These are phyloP conservation scores for Liriodendron chinense DNA, from an alignment of 164 flowering plant genomes.

Conservation along the genomic window DNA sequence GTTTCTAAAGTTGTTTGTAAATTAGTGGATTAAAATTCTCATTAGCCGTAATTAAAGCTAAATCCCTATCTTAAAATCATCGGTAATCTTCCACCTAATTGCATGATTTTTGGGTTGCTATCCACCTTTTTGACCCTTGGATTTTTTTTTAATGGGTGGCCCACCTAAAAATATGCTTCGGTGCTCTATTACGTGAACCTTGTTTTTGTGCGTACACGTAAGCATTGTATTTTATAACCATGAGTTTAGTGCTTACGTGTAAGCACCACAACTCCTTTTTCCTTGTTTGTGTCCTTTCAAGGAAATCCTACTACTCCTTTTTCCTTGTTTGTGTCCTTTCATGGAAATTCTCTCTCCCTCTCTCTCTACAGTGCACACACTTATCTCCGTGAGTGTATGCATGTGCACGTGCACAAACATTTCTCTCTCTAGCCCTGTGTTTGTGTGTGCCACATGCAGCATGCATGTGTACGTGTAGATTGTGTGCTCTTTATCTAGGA, in stretches of 20 bases:
- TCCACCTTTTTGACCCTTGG: constrained; percentile 7
- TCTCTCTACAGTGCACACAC: background rate
- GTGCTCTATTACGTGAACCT: constrained; percentile 2
- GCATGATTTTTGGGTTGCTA: constrained; percentile 11
- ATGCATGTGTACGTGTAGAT: background rate
- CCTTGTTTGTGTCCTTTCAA: background rate
- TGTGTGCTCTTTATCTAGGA: background rate
- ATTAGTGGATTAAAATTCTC: background rate
- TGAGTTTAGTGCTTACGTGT: constrained; percentile 6
- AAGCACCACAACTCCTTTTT: constrained; percentile 1
- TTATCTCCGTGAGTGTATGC: background rate
- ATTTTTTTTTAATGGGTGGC: background rate
- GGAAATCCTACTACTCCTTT: background rate
- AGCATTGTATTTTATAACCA: constrained; percentile 1
- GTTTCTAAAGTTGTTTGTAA: background rate
- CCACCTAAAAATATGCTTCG: background rate
- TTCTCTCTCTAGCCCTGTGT: background rate
- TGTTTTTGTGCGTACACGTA: constrained; percentile 5
- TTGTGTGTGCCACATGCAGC: background rate
- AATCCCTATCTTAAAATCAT: constrained; percentile 4
- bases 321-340: background rate
- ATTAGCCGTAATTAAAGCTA: background rate
- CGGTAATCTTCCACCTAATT: constrained; percentile 14
- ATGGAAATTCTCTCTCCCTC: background rate
- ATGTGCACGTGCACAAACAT: background rate